A percentile compares a stretch with the other conserved stretches of the same genome.
Evolutionary conservation across 495 filamentous ascomycete genomes (phyloP).

Genomic region (Hapsidospora chrysogenum): DNA sequence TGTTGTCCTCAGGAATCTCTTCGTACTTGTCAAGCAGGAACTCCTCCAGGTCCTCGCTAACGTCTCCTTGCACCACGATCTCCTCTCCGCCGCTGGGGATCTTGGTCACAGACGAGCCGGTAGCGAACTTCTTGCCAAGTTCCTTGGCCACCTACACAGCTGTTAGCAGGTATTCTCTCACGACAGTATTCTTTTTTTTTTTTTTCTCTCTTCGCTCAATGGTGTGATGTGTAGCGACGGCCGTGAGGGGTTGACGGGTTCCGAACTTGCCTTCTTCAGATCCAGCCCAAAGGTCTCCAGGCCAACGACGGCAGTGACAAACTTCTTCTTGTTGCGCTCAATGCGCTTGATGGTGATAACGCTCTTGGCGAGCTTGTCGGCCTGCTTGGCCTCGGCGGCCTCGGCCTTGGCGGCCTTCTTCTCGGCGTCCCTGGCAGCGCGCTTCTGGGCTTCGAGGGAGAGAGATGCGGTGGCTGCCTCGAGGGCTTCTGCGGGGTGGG

Average conservation of each 20-base stretch:
- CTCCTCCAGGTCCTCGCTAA: constrained; percentile 87
- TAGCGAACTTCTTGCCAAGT: constrained; percentile 85
- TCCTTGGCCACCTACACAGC: constrained; percentile 45
- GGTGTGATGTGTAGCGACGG: constrained; percentile 5
- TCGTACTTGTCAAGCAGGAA: constrained; percentile 75
- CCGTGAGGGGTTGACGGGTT: too few species aligned
- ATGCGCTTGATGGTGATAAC: constrained; percentile 90
- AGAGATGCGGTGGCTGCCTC: constrained; percentile 69
- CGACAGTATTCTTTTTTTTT: constrained; percentile 8
- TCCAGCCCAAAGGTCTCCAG: constrained; percentile 83
- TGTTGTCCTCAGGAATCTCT: constrained; percentile 79
- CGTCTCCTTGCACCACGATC: constrained; percentile 94
- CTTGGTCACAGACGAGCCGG: constrained; percentile 84
- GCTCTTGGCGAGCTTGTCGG: constrained; percentile 56
- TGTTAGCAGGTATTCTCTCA: too few species aligned
- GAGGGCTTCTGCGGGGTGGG: constrained; percentile 51
- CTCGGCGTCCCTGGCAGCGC: constrained; percentile 80
- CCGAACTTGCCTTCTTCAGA: constrained; percentile 58
- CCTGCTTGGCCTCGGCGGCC: constrained; percentile 61
- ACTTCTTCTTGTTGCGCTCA: constrained; percentile 95
- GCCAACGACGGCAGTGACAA: constrained; percentile 76
- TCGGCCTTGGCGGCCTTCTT: constrained; percentile 85
- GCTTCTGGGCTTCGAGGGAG: constrained; percentile 75
- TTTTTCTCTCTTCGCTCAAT: background rate
- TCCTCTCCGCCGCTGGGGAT: constrained; percentile 74